Evolutionary conservation across 2,329 filamentous ascomycete genomes (phyloP).

Genomic region (Cryphonectria carpinicola): DNA sequence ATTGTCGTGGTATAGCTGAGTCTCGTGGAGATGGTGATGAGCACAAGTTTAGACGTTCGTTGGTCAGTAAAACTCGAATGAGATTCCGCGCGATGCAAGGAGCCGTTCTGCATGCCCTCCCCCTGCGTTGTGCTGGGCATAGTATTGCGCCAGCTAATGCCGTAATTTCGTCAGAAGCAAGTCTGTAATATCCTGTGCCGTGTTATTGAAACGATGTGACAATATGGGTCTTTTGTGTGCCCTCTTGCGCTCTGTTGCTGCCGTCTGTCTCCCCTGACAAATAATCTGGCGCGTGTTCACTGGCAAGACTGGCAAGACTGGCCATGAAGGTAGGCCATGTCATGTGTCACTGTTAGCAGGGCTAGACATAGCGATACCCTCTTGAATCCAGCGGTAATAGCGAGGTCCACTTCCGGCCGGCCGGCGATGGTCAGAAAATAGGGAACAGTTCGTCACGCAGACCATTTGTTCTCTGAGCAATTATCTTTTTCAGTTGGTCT

Average conservation of each 20-base stretch:
- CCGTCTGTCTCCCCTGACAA: neutral
- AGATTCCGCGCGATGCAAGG: neutral
- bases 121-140: slow-evolving; percentile 2
- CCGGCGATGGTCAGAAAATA: neutral
- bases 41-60: too few relatives aligned
- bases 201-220: neutral
- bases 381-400: neutral
- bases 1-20: neutral
- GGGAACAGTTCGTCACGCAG: neutral
- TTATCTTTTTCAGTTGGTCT: too few relatives aligned
- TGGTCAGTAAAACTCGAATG: neutral
- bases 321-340: neutral
- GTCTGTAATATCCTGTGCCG: slow-evolving; percentile 7
- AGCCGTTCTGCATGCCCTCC: neutral
- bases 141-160: slow-evolving; percentile 2
- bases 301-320: neutral
- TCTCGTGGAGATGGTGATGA: neutral
- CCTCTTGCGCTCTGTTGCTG: neutral
- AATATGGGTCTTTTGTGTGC: neutral
- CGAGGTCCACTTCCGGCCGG: neutral
- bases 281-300: neutral
- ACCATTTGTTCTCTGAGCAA: neutral
- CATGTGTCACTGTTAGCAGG: neutral
- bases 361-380: neutral
- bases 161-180: slow-evolving; percentile 8